Evolutionary conservation across 495 filamentous ascomycete genomes (phyloP).

Genomic region (Penicillium angulare): DNA sequence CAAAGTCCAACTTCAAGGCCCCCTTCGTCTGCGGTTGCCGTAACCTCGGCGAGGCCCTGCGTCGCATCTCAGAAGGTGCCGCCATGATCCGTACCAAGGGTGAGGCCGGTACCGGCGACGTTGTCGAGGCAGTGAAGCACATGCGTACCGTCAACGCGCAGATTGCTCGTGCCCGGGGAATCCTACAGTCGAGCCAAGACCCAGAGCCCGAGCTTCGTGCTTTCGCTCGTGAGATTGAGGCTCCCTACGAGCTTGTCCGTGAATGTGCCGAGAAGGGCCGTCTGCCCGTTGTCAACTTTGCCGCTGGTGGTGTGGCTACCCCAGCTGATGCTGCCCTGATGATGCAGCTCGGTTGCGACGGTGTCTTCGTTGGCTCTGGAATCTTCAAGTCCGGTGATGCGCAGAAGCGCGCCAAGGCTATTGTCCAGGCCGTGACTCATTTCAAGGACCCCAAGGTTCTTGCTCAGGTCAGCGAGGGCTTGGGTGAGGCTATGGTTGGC

Average conservation of each 20-base stretch:
- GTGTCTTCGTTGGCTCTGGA: slow-evolving; percentile 93
- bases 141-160: slow-evolving; percentile 86
- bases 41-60: slow-evolving; percentile 89
- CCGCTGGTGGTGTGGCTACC: slow-evolving; percentile 94
- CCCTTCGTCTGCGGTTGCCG: slow-evolving; percentile 98
- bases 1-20: slow-evolving; percentile 76
- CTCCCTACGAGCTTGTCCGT: slow-evolving; percentile 72
- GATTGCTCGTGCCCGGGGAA: slow-evolving; percentile 70
- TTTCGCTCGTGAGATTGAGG: slow-evolving; percentile 78
- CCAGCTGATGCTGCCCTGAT: slow-evolving; percentile 96
- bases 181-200: slow-evolving; percentile 57
- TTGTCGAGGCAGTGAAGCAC: slow-evolving; percentile 95
- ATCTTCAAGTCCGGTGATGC: slow-evolving; percentile 97
- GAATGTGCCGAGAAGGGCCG: slow-evolving; percentile 83
- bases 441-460: slow-evolving; percentile 83
- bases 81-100: slow-evolving; percentile 99
- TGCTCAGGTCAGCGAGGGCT: slow-evolving; percentile 79
- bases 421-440: slow-evolving; percentile 91
- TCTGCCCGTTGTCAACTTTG: slow-evolving; percentile 96
- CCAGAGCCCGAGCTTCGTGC: slow-evolving; percentile 72
- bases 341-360: slow-evolving; percentile 99
- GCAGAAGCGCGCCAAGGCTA: slow-evolving; percentile 81
- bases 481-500: slow-evolving; percentile 96
- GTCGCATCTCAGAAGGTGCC: slow-evolving; percentile 89
- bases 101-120: slow-evolving; percentile 96